Percentiles rank a stretch among this genome's conserved stretches.
phyloP scores from a whole-genome alignment of 1,284 basidiomycete species.

The Boletus sp. region DNA sequence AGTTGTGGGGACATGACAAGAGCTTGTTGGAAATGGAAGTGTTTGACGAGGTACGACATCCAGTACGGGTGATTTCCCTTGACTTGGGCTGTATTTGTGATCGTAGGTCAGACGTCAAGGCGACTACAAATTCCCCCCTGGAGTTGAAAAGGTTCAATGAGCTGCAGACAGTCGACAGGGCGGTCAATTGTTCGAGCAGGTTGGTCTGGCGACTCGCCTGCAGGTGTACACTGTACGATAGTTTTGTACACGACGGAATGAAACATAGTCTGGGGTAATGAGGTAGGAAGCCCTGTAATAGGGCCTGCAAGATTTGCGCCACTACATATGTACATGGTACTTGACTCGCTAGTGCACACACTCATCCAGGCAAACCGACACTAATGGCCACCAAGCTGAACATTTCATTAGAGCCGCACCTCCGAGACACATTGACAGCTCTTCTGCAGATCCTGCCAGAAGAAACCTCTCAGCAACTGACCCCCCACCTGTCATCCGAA shows the following conservation, averaged over 20 bases:
- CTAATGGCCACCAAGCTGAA: slow-evolving; percentile 39
- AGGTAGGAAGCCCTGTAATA: too few relatives aligned
- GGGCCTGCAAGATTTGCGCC: too few relatives aligned
- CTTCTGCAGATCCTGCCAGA: slow-evolving; percentile 45
- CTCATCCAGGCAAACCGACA: background rate
- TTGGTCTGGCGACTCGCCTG: background rate
- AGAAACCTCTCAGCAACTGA: slow-evolving; percentile 42
- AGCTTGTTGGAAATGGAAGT: slow-evolving; percentile 75
- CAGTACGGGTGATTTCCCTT: background rate
- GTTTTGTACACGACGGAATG: background rate
- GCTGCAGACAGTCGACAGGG: too few relatives aligned
- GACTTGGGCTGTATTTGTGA: background rate
- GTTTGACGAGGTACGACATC: slow-evolving; percentile 67
- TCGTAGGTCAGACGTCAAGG: slow-evolving; percentile 49
- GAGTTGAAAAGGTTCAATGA: slow-evolving; percentile 43
- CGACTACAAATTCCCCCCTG: slow-evolving; percentile 43
- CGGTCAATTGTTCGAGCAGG: too few relatives aligned
- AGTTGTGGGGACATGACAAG: slow-evolving; percentile 71
- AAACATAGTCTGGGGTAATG: too few relatives aligned
- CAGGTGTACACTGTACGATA: slow-evolving; percentile 1
- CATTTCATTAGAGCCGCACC: slow-evolving; percentile 66
- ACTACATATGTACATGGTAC: too few relatives aligned
- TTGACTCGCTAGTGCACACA: too few relatives aligned
- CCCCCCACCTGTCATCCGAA: slow-evolving; percentile 30
- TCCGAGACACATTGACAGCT: slow-evolving; percentile 45